These are phyloP conservation scores for Stachybotrys chartarum DNA, from an alignment of 2,329 filamentous ascomycete genomes.

Conservation along the genomic window DNA sequence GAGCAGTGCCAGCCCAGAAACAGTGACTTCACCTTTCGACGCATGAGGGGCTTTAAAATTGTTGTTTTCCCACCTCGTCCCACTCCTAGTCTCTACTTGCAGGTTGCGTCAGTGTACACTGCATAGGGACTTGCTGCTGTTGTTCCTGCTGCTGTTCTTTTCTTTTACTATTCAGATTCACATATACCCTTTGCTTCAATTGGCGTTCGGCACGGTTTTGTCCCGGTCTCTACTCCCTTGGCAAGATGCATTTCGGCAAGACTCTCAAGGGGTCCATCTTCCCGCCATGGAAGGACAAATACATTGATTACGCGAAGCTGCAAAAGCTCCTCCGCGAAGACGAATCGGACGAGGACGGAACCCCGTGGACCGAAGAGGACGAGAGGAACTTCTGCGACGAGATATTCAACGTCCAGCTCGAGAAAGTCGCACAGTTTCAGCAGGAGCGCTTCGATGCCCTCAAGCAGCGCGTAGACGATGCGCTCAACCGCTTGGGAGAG, in stretches of 20 bases:
- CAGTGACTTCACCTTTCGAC: neutral
- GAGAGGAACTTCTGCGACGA: constrained; percentile 93
- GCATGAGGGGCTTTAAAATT: neutral
- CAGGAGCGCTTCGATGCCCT: constrained; percentile 60
- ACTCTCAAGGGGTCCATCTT: constrained; percentile 77
- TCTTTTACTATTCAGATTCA: neutral
- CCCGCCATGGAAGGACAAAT: constrained; percentile 82
- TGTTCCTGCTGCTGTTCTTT: neutral
- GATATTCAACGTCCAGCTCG: constrained; percentile 86
- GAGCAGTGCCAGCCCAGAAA: neutral
- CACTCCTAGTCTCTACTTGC: neutral
- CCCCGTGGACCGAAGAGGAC: constrained; percentile 86
- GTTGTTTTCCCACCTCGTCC: neutral
- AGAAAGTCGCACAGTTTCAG: constrained; percentile 91
- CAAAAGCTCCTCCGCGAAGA: constrained; percentile 84
- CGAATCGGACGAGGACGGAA: constrained; percentile 51
- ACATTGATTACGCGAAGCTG: constrained; percentile 93
- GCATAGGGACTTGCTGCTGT: neutral
- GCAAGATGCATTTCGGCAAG: constrained; percentile 81
- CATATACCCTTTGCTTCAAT: neutral
- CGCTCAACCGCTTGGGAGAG: constrained; percentile 69
- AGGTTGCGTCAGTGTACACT: neutral
- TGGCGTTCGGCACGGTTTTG: neutral
- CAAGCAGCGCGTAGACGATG: constrained; percentile 44
- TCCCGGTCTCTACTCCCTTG: neutral